These are phyloP conservation scores for Spinacia oleracea DNA, from an alignment of 179 eudicot genomes.

Conservation along the genomic window DNA sequence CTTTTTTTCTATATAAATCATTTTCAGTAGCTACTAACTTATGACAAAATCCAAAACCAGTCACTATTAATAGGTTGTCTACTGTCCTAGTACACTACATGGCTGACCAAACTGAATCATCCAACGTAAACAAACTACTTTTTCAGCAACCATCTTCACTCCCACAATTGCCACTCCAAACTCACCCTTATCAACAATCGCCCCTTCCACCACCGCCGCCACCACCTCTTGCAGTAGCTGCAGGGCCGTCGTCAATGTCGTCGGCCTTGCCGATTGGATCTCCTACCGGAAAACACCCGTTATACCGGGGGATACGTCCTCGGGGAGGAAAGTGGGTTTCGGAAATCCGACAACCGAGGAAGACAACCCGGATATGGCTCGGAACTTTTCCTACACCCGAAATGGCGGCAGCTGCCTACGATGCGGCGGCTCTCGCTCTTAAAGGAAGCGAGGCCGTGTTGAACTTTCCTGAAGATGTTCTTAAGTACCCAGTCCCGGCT, in stretches of 20 bases:
- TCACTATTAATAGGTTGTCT: background rate
- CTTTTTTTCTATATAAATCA: background rate
- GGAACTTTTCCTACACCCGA: slow-evolving; percentile 67
- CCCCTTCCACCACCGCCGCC: background rate
- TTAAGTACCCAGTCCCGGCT: slow-evolving; percentile 51
- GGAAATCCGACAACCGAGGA: slow-evolving; percentile 76
- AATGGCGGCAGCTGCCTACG: slow-evolving; percentile 84
- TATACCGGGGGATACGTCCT: slow-evolving; percentile 63
- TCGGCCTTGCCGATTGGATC: slow-evolving; percentile 23
- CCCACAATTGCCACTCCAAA: slow-evolving; percentile 9
- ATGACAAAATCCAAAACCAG: background rate
- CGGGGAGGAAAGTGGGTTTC: slow-evolving; percentile 86
- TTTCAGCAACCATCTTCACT: slow-evolving; percentile 1
- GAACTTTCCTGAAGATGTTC: slow-evolving; percentile 56
- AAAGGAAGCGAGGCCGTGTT: slow-evolving; percentile 51
- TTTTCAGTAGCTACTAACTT: background rate
- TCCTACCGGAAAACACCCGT: slow-evolving; percentile 45
- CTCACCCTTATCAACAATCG: background rate
- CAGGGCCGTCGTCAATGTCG: slow-evolving; percentile 3
- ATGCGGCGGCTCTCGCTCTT: slow-evolving; percentile 71
- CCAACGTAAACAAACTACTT: slow-evolving; percentile 17
- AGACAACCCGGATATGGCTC: slow-evolving; percentile 73
- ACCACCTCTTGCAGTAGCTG: background rate
- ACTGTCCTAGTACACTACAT: background rate
- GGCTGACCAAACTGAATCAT: slow-evolving; percentile 16